Conservation (phyloP, 352 stramenopile genomes). For the Globisporangium rhizosaccharum region DNA sequence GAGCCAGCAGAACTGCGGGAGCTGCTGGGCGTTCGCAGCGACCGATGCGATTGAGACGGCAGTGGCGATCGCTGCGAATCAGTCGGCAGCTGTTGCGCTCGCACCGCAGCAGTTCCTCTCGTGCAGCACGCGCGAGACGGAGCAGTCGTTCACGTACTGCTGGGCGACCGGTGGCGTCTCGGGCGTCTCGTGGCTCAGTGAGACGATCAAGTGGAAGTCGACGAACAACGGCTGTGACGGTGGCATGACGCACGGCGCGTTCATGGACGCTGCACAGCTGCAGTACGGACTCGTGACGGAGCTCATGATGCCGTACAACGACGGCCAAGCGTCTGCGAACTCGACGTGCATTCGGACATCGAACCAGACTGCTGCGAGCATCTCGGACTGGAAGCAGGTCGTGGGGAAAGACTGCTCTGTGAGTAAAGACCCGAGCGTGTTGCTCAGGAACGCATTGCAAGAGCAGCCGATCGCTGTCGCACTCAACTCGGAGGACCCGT, state of each 20-base stretch:
- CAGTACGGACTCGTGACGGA: slow-evolving; percentile 59
- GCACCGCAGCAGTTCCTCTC: slow-evolving; percentile 76
- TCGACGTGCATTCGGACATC: slow-evolving; percentile 14
- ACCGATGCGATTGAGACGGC: slow-evolving; percentile 76
- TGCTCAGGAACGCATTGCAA: slow-evolving; percentile 52
- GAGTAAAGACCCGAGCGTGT: slow-evolving; percentile 39
- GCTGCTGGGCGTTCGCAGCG: slow-evolving; percentile 75
- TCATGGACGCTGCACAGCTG: slow-evolving; percentile 63
- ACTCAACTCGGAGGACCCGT: slow-evolving; percentile 66
- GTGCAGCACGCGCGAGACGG: slow-evolving; percentile 58
- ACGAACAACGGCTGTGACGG: slow-evolving; percentile 73
- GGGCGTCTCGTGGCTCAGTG: slow-evolving; percentile 49
- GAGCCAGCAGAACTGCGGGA: slow-evolving; percentile 78
- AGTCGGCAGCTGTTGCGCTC: slow-evolving; percentile 49
- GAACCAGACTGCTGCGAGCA: slow-evolving; percentile 64
- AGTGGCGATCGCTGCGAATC: slow-evolving; percentile 57
- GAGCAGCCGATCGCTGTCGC: slow-evolving; percentile 67
- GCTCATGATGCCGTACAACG: slow-evolving; percentile 66
- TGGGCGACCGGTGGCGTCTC: slow-evolving; percentile 38
- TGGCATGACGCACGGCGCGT: slow-evolving; percentile 78
- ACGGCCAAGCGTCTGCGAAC: slow-evolving; percentile 6
- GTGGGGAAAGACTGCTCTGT: slow-evolving; percentile 50
- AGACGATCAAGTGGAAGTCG: slow-evolving; percentile 70
- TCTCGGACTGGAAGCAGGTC: slow-evolving; percentile 62
- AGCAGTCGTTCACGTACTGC: slow-evolving; percentile 74